Conservation (phyloP, 345 rosid species). For the Sonneratia caseolaris region DNA sequence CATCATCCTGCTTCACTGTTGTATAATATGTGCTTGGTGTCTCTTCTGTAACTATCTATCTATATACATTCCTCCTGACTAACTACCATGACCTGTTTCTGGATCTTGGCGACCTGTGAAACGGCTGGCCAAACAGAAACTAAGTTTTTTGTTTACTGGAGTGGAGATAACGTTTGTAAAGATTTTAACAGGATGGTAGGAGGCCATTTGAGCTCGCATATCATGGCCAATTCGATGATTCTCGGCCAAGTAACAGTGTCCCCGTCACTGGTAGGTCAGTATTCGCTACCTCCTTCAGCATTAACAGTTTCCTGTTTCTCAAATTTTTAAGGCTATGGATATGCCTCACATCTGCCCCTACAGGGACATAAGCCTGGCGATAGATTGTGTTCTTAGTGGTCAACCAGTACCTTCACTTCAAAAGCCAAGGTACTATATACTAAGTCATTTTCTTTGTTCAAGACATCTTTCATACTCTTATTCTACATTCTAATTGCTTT, state of each 20-base stretch:
- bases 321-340: neutral
- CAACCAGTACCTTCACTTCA: slow-evolving; percentile 55
- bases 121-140: neutral
- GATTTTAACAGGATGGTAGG: slow-evolving; percentile 53
- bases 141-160: no score
- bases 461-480: neutral
- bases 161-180: neutral
- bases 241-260: slow-evolving; percentile 62
- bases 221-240: slow-evolving; percentile 90
- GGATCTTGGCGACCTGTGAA: neutral
- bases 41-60: neutral
- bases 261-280: slow-evolving; percentile 69
- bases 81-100: neutral
- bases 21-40: neutral
- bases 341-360: slow-evolving; percentile 6
- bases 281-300: neutral
- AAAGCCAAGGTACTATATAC: slow-evolving; percentile 56
- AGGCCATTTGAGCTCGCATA: slow-evolving; percentile 89
- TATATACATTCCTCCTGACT: neutral
- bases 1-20: neutral
- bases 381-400: slow-evolving; percentile 65
- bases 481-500: slow-evolving; percentile 9
- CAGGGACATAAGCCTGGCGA: slow-evolving; percentile 68
- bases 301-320: neutral
- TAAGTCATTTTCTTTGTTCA: slow-evolving; percentile 4